Percentiles rank a stretch among this genome's conserved stretches.
phyloP scores from a whole-genome alignment of 129 eudicot species.

The Lactuca saligna region DNA sequence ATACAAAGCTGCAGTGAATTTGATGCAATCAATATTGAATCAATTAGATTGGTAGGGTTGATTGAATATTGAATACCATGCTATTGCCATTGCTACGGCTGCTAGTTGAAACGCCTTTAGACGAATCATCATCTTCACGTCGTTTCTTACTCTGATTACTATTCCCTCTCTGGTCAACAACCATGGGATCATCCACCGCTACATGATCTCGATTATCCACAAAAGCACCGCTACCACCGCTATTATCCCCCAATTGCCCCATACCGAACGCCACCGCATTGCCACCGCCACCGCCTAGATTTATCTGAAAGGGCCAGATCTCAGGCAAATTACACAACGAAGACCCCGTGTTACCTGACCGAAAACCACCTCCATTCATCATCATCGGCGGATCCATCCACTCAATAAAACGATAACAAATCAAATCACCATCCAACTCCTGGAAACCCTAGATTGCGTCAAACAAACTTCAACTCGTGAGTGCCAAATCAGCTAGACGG shows the following conservation, averaged over 20 bases:
- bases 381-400: constrained; percentile 66
- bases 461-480: not conserved
- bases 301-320: constrained; percentile 89
- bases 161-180: constrained; percentile 45
- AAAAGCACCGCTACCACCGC: constrained; percentile 27
- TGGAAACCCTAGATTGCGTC: constrained; percentile 20
- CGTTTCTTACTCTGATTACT: constrained; percentile 48
- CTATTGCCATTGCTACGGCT: constrained; percentile 54
- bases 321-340: constrained; percentile 56
- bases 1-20: not conserved
- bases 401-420: constrained; percentile 15
- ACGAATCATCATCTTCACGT: constrained; percentile 49
- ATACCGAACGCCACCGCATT: constrained; percentile 33
- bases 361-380: constrained; percentile 48
- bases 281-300: constrained; percentile 28
- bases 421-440: not conserved
- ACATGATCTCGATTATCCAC: constrained; percentile 31
- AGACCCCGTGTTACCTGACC: constrained; percentile 42
- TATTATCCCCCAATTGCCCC: constrained; percentile 34
- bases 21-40: not conserved
- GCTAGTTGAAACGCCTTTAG: constrained; percentile 65
- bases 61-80: constrained; percentile 38
- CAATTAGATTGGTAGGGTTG: not conserved
- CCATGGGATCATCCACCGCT: constrained; percentile 49
- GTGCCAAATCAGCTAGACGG: constrained; percentile 29